phyloP scores from a whole-genome alignment of 108 stramenopile species.

The Licmophora abbreviata region DNA sequence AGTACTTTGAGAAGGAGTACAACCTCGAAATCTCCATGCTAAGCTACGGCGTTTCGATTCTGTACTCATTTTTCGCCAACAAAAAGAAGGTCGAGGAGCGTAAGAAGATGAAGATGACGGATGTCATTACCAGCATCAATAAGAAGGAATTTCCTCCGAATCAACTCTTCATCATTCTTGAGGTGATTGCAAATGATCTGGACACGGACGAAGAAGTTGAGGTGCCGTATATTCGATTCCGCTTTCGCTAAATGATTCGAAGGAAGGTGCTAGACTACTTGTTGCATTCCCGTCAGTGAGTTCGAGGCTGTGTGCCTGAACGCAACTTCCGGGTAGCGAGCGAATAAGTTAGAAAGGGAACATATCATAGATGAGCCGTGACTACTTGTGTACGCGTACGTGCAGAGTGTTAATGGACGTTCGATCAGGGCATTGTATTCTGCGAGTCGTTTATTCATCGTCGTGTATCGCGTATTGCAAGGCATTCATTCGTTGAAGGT shows the following conservation, averaged over 20 bases:
- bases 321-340: no score
- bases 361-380: no score
- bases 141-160: constrained; percentile 85
- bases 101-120: constrained; percentile 90
- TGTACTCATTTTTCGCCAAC: constrained; percentile 96
- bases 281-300: no score
- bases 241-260: constrained; percentile 51
- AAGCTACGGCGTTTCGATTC: constrained; percentile 91
- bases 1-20: constrained; percentile 87
- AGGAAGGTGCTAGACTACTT: no score
- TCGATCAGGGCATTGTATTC: no score
- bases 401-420: no score
- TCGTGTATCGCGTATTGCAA: no score
- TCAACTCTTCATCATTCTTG: constrained; percentile 85
- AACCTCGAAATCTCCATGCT: constrained; percentile 96
- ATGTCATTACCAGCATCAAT: constrained; percentile 80
- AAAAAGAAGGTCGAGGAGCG: constrained; percentile 93
- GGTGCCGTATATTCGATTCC: constrained; percentile 83
- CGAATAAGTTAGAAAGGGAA: no score
- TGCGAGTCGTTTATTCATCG: no score
- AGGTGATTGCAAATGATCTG: constrained; percentile 87
- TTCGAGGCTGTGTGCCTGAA: no score
- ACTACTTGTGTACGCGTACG: no score
- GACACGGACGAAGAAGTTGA: constrained; percentile 94
- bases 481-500: no score